These are phyloP conservation scores for Thalassiosira allenii DNA, from an alignment of 352 stramenopile species.

Conservation along the genomic window DNA sequence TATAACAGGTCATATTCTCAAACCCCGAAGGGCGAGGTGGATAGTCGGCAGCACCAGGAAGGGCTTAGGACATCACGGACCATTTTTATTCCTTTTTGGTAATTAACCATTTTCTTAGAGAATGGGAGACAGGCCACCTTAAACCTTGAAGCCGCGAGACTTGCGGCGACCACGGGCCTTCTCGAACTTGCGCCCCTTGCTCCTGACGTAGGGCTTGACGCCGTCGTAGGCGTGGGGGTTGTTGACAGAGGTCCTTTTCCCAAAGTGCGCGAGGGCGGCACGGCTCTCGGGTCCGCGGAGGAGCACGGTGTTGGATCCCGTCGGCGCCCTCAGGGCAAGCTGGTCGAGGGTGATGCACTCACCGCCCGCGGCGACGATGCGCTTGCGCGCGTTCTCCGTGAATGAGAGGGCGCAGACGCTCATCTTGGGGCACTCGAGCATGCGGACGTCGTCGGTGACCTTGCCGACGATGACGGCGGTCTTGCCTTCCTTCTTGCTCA, in stretches of 20 bases:
- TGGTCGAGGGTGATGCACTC: conserved; percentile 99
- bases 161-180: conserved; percentile 98
- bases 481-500: conserved; percentile 99
- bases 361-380: conserved; percentile 97
- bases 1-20: conserved; percentile 60
- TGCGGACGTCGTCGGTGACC: conserved; percentile 99
- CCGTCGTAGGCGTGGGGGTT: conserved; percentile 98
- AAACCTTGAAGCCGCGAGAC: conserved; percentile 99
- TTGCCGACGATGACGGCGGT: conserved; percentile 98
- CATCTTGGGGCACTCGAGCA: conserved; percentile 96
- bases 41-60: conserved; percentile 54
- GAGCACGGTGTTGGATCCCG: conserved; percentile 98
- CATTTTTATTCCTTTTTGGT: conserved; percentile 36
- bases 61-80: conserved; percentile 64
- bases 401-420: conserved; percentile 97
- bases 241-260: conserved; percentile 94
- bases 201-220: conserved; percentile 99
- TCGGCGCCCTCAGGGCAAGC: conserved; percentile 96
- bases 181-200: conserved; percentile 99
- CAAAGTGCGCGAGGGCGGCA: conserved; percentile 98
- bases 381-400: conserved; percentile 96
- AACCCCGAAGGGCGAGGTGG: conserved; percentile 45
- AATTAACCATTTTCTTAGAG: conserved; percentile 6
- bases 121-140: conserved; percentile 74
- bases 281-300: conserved; percentile 97